These are phyloP conservation scores for Alternaria angustiovoidea DNA, from an alignment of 2,329 filamentous ascomycete genomes.

Conservation along the genomic window DNA sequence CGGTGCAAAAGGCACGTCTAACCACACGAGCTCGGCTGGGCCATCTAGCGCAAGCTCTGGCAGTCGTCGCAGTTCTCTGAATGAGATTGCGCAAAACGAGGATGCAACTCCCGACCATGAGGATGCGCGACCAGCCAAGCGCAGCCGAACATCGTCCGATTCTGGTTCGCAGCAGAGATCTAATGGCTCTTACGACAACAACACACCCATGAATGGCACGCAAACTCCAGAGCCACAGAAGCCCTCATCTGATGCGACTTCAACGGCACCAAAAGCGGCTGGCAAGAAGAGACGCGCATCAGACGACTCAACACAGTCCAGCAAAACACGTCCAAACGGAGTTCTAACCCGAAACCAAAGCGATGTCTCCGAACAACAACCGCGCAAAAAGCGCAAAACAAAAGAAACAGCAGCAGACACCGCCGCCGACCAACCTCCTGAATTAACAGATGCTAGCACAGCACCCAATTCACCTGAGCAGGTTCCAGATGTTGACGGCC, in stretches of 20 bases:
- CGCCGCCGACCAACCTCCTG: constrained; percentile 43
- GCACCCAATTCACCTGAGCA: constrained; percentile 48
- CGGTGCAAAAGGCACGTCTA: constrained; percentile 51
- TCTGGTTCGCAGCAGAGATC: constrained; percentile 47
- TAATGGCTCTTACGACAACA: constrained; percentile 42
- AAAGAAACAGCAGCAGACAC: constrained; percentile 36
- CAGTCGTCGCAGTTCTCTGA: constrained; percentile 52
- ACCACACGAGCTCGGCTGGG: constrained; percentile 45
- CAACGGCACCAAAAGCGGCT: constrained; percentile 31
- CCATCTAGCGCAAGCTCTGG: constrained; percentile 45
- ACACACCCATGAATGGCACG: constrained; percentile 38
- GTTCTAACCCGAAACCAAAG: constrained; percentile 46
- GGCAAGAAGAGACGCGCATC: constrained; percentile 47
- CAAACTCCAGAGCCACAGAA: constrained; percentile 37
- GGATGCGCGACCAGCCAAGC: constrained; percentile 50
- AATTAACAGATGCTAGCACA: constrained; percentile 48
- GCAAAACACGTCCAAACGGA: constrained; percentile 45
- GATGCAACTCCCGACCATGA: constrained; percentile 42
- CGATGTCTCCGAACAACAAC: constrained; percentile 47
- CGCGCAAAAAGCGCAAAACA: constrained; percentile 48
- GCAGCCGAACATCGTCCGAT: constrained; percentile 48
- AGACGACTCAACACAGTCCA: constrained; percentile 42
- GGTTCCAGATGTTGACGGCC: constrained; percentile 43
- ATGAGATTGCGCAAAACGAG: constrained; percentile 42
- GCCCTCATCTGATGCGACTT: constrained; percentile 26